A percentile compares a stretch with the other conserved stretches of the same genome.
Evolutionary conservation across 2,329 filamentous ascomycete genomes (phyloP).

Genomic region (Talaromyces sp.): DNA sequence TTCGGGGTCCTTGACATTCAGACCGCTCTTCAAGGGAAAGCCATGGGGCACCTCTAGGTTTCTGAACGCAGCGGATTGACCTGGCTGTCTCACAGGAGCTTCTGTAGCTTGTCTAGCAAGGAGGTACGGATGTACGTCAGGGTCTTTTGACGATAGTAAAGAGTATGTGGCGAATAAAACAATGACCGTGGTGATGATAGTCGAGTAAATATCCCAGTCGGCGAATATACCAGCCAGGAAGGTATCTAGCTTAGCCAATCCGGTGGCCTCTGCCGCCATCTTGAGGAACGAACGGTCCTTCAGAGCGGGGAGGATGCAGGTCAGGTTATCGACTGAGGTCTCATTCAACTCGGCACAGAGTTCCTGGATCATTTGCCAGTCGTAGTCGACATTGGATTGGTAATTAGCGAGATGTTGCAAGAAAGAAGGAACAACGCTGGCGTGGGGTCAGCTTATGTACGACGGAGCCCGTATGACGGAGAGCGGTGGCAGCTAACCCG

Average conservation of each 20-base stretch:
- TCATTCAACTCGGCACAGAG: slow-evolving; percentile 17
- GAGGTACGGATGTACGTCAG: slow-evolving; percentile 88
- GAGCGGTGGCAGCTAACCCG: neutral
- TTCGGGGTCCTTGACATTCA: slow-evolving; percentile 77
- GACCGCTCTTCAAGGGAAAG: slow-evolving; percentile 70
- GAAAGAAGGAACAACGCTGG: neutral
- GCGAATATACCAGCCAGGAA: slow-evolving; percentile 65
- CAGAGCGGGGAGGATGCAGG: slow-evolving; percentile 12
- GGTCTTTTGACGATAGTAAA: slow-evolving; percentile 68
- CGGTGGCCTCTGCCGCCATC: slow-evolving; percentile 47
- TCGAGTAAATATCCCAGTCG: slow-evolving; percentile 81
- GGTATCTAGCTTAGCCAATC: slow-evolving; percentile 68
- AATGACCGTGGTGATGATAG: slow-evolving; percentile 64
- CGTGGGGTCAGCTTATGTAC: slow-evolving; percentile 1
- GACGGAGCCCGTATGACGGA: neutral
- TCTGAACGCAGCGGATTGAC: slow-evolving; percentile 81
- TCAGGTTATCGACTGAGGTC: slow-evolving; percentile 11
- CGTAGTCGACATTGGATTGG: neutral
- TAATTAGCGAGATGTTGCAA: neutral
- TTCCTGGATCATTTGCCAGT: slow-evolving; percentile 15
- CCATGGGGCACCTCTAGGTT: slow-evolving; percentile 82
- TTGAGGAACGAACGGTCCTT: slow-evolving; percentile 16
- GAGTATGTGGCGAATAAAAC: slow-evolving; percentile 67
- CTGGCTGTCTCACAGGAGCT: slow-evolving; percentile 74
- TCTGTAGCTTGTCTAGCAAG: slow-evolving; percentile 79